Percentiles rank a stretch among this genome's conserved stretches.
phyloP scores from a whole-genome alignment of 192 early-diverging fungal species.

The Lunasporangiospora selenospora region DNA sequence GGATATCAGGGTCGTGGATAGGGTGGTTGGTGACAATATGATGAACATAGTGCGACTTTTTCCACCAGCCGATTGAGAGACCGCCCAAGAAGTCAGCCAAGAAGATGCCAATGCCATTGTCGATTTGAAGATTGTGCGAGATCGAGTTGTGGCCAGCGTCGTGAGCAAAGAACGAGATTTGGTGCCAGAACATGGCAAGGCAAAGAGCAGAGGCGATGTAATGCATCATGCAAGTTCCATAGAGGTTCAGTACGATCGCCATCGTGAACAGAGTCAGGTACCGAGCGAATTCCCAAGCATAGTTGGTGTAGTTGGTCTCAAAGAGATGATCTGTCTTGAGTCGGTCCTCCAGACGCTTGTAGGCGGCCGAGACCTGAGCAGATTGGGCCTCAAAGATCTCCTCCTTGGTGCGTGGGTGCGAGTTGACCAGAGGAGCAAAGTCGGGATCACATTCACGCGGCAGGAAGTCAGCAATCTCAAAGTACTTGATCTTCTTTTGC shows the following conservation, averaged over 20 bases:
- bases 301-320: constrained; percentile 63
- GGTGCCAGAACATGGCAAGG: constrained; percentile 85
- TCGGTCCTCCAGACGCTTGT: constrained; percentile 69
- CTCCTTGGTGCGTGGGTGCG: constrained; percentile 16
- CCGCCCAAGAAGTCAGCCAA: constrained; percentile 87
- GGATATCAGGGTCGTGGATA: constrained; percentile 97
- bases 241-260: constrained; percentile 50
- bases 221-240: constrained; percentile 58
- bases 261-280: constrained; percentile 55
- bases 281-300: constrained; percentile 57
- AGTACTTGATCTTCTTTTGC: constrained; percentile 76
- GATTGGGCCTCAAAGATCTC: constrained; percentile 28
- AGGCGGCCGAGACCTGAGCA: constrained; percentile 48
- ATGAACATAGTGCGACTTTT: constrained; percentile 95
- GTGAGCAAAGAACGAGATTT: constrained; percentile 92
- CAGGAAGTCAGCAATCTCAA: constrained; percentile 78
- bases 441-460: constrained; percentile 36
- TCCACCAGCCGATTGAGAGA: constrained; percentile 97
- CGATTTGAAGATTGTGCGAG: constrained; percentile 73
- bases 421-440: constrained; percentile 34
- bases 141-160: constrained; percentile 98
- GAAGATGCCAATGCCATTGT: constrained; percentile 83
- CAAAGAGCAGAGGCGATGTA: constrained; percentile 63
- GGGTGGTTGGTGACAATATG: constrained; percentile 96
- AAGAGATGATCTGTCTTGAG: constrained; percentile 71